Percentiles rank a stretch among this genome's conserved stretches.
Evolutionary conservation across 257 asterid genomes (phyloP).

Genomic region (Solanum virginianum): DNA sequence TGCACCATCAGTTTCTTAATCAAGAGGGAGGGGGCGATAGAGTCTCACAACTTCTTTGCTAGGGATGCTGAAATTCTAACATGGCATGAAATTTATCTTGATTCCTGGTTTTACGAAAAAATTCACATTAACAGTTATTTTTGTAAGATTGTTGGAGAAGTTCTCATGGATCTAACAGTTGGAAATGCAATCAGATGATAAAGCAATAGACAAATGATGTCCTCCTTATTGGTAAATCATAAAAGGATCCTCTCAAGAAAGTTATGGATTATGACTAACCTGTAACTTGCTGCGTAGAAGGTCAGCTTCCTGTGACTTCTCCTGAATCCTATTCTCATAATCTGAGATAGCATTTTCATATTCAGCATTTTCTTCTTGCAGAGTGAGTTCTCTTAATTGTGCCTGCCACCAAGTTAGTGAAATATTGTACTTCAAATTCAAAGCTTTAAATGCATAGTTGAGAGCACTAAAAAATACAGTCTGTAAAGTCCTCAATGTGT

Average conservation of each 20-base stretch:
- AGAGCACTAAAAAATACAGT: background rate
- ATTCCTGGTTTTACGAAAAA: background rate
- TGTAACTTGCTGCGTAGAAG: slow-evolving; percentile 53
- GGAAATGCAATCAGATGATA: background rate
- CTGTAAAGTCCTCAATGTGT: background rate
- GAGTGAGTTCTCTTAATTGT: slow-evolving; percentile 56
- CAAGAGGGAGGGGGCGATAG: background rate
- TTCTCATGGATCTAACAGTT: background rate
- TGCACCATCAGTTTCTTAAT: background rate
- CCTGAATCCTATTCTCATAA: slow-evolving; percentile 64
- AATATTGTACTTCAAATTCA: background rate
- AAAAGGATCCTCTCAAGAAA: background rate
- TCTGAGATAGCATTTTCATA: slow-evolving; percentile 52
- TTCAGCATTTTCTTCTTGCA: slow-evolving; percentile 81
- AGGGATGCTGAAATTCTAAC: background rate
- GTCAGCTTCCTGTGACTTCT: slow-evolving; percentile 59
- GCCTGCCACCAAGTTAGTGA: slow-evolving; percentile 22
- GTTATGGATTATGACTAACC: slow-evolving; percentile 35
- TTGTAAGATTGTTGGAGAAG: background rate
- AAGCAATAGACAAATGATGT: background rate
- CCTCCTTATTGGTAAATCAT: background rate
- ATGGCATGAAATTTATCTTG: background rate
- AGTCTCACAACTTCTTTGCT: background rate
- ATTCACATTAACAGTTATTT: background rate
- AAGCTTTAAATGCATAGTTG: background rate